phyloP scores from a whole-genome alignment of 768 basidiomycete genomes.

The Suillus subluteus region DNA sequence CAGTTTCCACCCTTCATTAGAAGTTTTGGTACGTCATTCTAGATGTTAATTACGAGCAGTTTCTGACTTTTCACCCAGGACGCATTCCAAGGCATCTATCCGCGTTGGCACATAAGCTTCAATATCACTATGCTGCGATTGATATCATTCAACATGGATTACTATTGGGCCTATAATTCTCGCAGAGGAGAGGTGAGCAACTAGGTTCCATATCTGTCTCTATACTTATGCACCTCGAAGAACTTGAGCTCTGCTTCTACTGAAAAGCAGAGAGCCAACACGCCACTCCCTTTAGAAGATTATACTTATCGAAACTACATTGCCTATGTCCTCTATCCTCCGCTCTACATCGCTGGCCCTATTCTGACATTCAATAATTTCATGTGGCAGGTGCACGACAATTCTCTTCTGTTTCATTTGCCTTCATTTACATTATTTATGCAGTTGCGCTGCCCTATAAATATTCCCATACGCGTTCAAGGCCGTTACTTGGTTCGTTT shows the following conservation, averaged over 20 bases:
- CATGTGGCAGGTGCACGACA: slow-evolving; percentile 77
- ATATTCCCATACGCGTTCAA: slow-evolving; percentile 43
- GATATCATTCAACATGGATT: slow-evolving; percentile 92
- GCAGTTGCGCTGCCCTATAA: slow-evolving; percentile 64
- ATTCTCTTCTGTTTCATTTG: slow-evolving; percentile 1
- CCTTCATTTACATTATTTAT: slow-evolving; percentile 4
- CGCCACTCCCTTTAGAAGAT: slow-evolving; percentile 54
- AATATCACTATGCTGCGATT: slow-evolving; percentile 96
- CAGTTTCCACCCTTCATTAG: slow-evolving; percentile 55
- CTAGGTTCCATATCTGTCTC: background rate
- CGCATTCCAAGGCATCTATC: slow-evolving; percentile 70
- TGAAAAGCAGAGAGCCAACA: slow-evolving; percentile 63
- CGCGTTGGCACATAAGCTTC: slow-evolving; percentile 92
- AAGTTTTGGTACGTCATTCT: slow-evolving; percentile 56
- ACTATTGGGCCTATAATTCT: slow-evolving; percentile 74
- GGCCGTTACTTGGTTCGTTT: slow-evolving; percentile 74
- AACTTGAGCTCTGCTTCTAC: slow-evolving; percentile 39
- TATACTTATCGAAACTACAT: slow-evolving; percentile 79
- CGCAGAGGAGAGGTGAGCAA: slow-evolving; percentile 47
- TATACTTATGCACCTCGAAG: slow-evolving; percentile 14
- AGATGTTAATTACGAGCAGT: slow-evolving; percentile 7
- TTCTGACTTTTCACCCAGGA: slow-evolving; percentile 49
- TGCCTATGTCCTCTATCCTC: slow-evolving; percentile 88
- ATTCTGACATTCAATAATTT: slow-evolving; percentile 97
- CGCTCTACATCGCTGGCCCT: slow-evolving; percentile 94